Base-by-base conservation (phyloP, 2,329 filamentous ascomycete species). In the Hortaea werneckii region DNA sequence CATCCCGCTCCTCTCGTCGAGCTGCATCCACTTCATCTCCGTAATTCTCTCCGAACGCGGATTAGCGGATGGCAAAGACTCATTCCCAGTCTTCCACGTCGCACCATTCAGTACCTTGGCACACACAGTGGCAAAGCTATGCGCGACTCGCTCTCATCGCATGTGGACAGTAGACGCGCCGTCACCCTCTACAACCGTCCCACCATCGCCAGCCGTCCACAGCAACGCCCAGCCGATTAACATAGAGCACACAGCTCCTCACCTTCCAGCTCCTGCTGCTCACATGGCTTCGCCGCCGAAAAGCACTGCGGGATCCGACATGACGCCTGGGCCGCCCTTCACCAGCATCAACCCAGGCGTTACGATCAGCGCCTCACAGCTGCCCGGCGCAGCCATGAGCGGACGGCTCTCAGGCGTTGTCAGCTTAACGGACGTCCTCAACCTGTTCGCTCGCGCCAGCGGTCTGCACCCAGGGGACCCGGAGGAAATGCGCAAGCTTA, bases 81-180 rank as follows among this genome's bases (percentile, higher is more conserved):
- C 89, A 0, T 95, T 92, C 64, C 92, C 92, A 0, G 90, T 98
- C 48, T 98, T 96, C 69, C 85, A 96, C 63, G 87, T 96, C 50
- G 92, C 83, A 52, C 86, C 87, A 0, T 83, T 83, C 58, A 92
- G 87, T 40, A 95, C 89, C 0, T 78, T 98, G n/a, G 89, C 90
- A 1, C 89, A 96, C 63, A 95, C 89, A 0, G 86, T 96, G 5
- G 92, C 89, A 10, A 96, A 96, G 67, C 77, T 98, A 8, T 87
- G 95, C 41, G 92, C 92, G 7, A 98, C 92, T 7, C 80, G 79
- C 59, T 90, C 88, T 5, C 92, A 96, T 66, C 82, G 78, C 46
- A 90, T 98, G 84, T 98, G 92, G 92, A 80, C 96, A 29, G 90
- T 95, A 27, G 89, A 96, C 59, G 80, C 84, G 6, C 79, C 86